These are phyloP conservation scores for Scleroderma citrinum DNA, from an alignment of 768 basidiomycete species.

Conservation along the genomic window DNA sequence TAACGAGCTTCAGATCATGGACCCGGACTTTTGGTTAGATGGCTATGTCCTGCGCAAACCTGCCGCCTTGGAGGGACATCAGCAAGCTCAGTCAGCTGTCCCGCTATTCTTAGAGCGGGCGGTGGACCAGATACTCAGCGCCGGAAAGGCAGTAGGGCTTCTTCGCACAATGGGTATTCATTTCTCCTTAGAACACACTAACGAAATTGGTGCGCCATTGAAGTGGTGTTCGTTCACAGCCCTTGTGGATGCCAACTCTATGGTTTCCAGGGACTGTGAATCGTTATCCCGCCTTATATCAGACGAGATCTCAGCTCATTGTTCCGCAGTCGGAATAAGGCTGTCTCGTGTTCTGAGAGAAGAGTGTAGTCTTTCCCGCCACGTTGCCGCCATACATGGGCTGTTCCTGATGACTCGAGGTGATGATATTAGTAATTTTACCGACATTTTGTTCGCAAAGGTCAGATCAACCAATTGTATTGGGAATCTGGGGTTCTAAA, in stretches of 20 bases:
- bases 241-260: slow-evolving; percentile 30
- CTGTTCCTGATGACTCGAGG: slow-evolving; percentile 71
- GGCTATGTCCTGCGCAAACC: slow-evolving; percentile 56
- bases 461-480: slow-evolving; percentile 28
- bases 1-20: slow-evolving; percentile 55
- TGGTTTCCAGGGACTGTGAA: slow-evolving; percentile 49
- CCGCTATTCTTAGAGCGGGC: slow-evolving; percentile 61
- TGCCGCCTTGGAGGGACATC: slow-evolving; percentile 20
- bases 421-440: slow-evolving; percentile 71
- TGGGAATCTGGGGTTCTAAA: neutral
- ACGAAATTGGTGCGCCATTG: slow-evolving; percentile 21
- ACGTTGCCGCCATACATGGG: slow-evolving; percentile 60
- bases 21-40: slow-evolving; percentile 77
- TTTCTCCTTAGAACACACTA: slow-evolving; percentile 12
- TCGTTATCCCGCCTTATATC: slow-evolving; percentile 56
- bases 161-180: slow-evolving; percentile 47
- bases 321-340: slow-evolving; percentile 43
- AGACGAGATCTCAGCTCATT: slow-evolving; percentile 56
- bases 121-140: slow-evolving; percentile 51
- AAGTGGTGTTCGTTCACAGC: slow-evolving; percentile 40
- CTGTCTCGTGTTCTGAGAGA: slow-evolving; percentile 56
- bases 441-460: slow-evolving; percentile 69
- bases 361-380: slow-evolving; percentile 60
- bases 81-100: slow-evolving; percentile 27
- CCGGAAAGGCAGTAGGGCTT: slow-evolving; percentile 75